phyloP scores from a whole-genome alignment of 2,329 filamentous ascomycete species.

The Paradendryphiella salina region DNA sequence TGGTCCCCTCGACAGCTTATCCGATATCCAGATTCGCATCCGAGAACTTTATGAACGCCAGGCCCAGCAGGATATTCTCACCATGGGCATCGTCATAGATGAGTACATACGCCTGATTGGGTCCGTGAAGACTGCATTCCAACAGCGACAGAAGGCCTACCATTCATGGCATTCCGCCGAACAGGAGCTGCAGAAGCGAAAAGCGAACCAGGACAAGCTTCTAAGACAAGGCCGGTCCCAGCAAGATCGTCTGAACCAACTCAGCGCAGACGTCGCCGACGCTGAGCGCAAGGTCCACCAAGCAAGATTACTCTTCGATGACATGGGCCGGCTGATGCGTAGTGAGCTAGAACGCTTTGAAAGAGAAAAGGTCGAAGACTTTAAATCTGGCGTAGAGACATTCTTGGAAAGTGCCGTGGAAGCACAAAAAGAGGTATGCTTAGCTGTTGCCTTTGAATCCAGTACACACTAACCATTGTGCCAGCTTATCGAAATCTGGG shows the following conservation, averaged over 20 bases:
- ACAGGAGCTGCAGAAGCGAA: conserved; percentile 86
- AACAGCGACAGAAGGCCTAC: conserved; percentile 91
- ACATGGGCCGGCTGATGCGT: conserved; percentile 94
- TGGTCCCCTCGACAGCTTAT: conserved; percentile 84
- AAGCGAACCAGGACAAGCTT: conserved; percentile 88
- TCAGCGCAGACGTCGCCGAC: conserved; percentile 91
- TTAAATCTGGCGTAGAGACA: conserved; percentile 97
- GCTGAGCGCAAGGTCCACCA: conserved; percentile 92
- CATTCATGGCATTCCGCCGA: conserved; percentile 93
- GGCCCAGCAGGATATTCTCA: conserved; percentile 94
- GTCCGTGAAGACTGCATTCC: conserved; percentile 90
- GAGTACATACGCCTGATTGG: conserved; percentile 97
- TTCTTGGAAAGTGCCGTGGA: conserved; percentile 96
- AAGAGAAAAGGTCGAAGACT: conserved; percentile 96
- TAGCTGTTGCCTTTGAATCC: neutral
- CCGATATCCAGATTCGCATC: conserved; percentile 90
- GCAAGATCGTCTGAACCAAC: conserved; percentile 90
- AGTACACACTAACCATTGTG: conserved; percentile 16
- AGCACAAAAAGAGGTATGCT: conserved; percentile 91
- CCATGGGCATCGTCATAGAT: conserved; percentile 94
- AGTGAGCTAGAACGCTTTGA: conserved; percentile 92
- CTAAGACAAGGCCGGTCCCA: conserved; percentile 92
- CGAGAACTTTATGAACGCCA: conserved; percentile 94
- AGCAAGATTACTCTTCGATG: conserved; percentile 86
- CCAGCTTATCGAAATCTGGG: conserved; percentile 85